A percentile compares a stretch with the other conserved stretches of the same genome.
phyloP scores from a whole-genome alignment of 768 basidiomycete species.

The Paxillus ammoniavirescens region DNA sequence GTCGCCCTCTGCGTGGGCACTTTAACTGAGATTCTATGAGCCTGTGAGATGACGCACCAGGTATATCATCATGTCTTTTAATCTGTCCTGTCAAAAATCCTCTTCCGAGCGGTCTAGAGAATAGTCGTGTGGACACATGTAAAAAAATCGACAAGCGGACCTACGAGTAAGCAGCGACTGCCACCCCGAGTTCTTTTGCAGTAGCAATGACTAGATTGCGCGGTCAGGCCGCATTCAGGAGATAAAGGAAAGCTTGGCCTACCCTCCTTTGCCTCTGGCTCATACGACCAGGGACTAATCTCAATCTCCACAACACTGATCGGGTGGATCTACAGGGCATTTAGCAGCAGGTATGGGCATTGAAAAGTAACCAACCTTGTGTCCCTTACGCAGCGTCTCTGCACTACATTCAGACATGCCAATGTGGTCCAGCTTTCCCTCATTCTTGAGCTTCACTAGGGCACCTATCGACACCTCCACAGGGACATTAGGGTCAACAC shows the following conservation, averaged over 20 bases:
- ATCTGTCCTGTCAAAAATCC: constrained; percentile 54
- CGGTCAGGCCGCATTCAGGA: neutral
- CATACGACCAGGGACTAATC: constrained; percentile 59
- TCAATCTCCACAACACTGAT: constrained; percentile 67
- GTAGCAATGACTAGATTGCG: constrained; percentile 44
- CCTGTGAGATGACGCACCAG: constrained; percentile 14
- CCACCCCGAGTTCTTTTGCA: constrained; percentile 52
- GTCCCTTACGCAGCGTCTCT: constrained; percentile 42
- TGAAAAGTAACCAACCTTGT: constrained; percentile 12
- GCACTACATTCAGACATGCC: constrained; percentile 56
- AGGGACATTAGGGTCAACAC: constrained; percentile 41
- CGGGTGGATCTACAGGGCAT: constrained; percentile 42
- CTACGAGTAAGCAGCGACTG: constrained; percentile 61
- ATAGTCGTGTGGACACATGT: neutral
- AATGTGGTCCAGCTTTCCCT: constrained; percentile 47
- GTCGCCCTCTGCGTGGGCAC: constrained; percentile 36
- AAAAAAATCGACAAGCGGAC: constrained; percentile 9
- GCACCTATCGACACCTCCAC: constrained; percentile 46
- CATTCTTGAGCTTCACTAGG: constrained; percentile 40
- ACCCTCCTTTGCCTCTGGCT: constrained; percentile 48
- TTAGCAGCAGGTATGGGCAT: neutral
- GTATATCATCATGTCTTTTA: constrained; percentile 37
- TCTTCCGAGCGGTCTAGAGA: constrained; percentile 48
- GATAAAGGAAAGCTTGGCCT: neutral
- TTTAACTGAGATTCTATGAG: neutral